Evolutionary conservation across 306 rosid genomes (phyloP).

Genomic region (Oemleria cerasiformis): DNA sequence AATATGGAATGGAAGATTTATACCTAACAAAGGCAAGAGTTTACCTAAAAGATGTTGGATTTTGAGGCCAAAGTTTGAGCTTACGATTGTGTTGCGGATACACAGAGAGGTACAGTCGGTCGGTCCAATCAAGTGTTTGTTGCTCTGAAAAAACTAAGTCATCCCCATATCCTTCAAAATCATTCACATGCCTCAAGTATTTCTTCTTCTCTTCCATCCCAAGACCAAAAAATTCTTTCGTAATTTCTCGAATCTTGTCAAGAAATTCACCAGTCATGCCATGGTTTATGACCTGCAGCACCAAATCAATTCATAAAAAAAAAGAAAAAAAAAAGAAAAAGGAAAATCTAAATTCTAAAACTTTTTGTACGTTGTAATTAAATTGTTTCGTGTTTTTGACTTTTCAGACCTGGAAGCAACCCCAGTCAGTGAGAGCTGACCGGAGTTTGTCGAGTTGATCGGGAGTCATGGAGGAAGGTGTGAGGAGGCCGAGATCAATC

Average conservation of each 20-base stretch:
- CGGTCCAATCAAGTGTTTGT: constrained; percentile 51
- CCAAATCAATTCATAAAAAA: neutral
- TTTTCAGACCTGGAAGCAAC: constrained; percentile 37
- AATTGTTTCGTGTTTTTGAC: neutral
- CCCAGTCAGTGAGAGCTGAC: constrained; percentile 28
- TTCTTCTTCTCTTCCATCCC: constrained; percentile 36
- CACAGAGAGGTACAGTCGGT: constrained; percentile 36
- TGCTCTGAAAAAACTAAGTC: constrained; percentile 43
- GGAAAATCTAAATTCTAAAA: no score
- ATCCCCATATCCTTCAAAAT: constrained; percentile 50
- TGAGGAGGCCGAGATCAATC: constrained; percentile 26
- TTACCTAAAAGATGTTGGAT: constrained; percentile 50
- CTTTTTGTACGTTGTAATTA: no score
- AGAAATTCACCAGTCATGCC: constrained; percentile 29
- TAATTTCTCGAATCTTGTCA: constrained; percentile 31
- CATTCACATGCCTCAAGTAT: constrained; percentile 19
- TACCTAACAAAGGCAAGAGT: constrained; percentile 20
- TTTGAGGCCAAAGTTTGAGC: constrained; percentile 58
- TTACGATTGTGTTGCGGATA: constrained; percentile 35
- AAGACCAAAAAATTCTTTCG: constrained; percentile 35
- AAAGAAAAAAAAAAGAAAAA: no score
- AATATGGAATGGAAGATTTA: no score
- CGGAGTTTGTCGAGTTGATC: constrained; percentile 15
- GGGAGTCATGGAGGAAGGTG: constrained; percentile 2
- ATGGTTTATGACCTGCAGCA: constrained; percentile 37